Evolutionary conservation across 352 stramenopile genomes (phyloP).

Genomic region (Phytophthora podocarpi): DNA sequence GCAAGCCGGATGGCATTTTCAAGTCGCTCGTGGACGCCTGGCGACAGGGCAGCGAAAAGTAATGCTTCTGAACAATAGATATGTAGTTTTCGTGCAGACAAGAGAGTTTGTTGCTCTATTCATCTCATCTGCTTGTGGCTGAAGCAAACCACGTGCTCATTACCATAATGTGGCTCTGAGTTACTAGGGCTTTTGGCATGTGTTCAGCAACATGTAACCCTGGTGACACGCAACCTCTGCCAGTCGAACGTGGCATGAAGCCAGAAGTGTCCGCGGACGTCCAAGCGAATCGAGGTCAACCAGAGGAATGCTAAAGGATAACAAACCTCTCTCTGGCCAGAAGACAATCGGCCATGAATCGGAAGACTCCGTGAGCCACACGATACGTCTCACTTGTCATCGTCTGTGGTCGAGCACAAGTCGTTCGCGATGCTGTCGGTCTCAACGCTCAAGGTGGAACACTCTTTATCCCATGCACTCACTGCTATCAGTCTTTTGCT

Average conservation of each 20-base stretch:
- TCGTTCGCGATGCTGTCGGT: too few species aligned
- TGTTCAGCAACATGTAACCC: not conserved
- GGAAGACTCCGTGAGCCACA: not conserved
- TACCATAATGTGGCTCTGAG: too few species aligned
- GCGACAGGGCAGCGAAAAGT: constrained; percentile 51
- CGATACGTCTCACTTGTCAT: constrained; percentile 15
- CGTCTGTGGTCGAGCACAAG: not conserved
- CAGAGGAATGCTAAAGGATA: constrained; percentile 11
- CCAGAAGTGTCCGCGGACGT: constrained; percentile 20
- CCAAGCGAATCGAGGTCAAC: not conserved
- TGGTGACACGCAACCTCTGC: constrained; percentile 18
- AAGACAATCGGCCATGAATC: not conserved
- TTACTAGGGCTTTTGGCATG: not conserved
- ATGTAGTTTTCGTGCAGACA: too few species aligned
- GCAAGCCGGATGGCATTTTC: constrained; percentile 20
- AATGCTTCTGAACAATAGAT: too few species aligned
- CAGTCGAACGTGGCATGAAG: constrained; percentile 7
- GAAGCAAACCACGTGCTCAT: too few species aligned
- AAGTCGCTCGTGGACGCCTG: constrained; percentile 51
- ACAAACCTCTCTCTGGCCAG: constrained; percentile 9
- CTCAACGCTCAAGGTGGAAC: constrained; percentile 11
- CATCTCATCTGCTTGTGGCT: too few species aligned
- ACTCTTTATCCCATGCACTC: constrained; percentile 9
- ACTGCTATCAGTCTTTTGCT: constrained; percentile 19
- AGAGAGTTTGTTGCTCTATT: too few species aligned